phyloP scores from a whole-genome alignment of 1,284 basidiomycete species.

The Thecaphora thlaspeos region DNA sequence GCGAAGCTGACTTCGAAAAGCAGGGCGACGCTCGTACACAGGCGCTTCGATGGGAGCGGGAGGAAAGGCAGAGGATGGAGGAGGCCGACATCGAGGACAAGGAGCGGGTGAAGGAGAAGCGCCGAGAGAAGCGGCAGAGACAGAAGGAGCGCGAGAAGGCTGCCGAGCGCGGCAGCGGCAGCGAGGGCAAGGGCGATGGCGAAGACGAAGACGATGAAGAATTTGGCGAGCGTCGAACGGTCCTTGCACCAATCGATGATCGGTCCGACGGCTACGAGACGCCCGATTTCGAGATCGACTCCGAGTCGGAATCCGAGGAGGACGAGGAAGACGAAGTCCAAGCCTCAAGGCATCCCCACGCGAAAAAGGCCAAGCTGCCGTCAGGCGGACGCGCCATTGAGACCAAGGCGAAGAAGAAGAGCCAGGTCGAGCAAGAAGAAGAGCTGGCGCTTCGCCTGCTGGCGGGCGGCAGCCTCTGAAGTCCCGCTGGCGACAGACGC shows the following conservation, averaged over 20 bases:
- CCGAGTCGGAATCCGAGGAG: conserved; percentile 7
- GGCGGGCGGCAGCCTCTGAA: conserved; percentile 17
- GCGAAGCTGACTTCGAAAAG: conserved; percentile 70
- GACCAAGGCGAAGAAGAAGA: conserved; percentile 11
- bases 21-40: conserved; percentile 72
- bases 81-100: conserved; percentile 65
- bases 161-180: conserved; percentile 59
- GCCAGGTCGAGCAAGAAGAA: conserved; percentile 35
- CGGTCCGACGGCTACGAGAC: conserved; percentile 50
- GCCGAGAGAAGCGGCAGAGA: conserved; percentile 65
- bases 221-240: conserved; percentile 34
- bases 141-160: conserved; percentile 80
- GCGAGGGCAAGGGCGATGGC: conserved; percentile 45
- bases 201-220: conserved; percentile 13
- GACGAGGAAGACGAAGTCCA: conserved; percentile 16
- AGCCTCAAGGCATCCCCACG: conserved; percentile 15
- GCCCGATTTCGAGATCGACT: conserved; percentile 46
- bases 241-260: conserved; percentile 33
- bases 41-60: conserved; percentile 69
- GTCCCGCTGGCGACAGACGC: too few relatives aligned
- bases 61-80: conserved; percentile 80
- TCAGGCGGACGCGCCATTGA: neutral
- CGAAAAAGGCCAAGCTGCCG: conserved; percentile 9
- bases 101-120: conserved; percentile 49
- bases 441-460: conserved; percentile 39